Evolutionary conservation across 108 stramenopile genomes (phyloP), one percentile per base, ranked within the genome.

Genomic region (Discostella pseudostelligera): DNA sequence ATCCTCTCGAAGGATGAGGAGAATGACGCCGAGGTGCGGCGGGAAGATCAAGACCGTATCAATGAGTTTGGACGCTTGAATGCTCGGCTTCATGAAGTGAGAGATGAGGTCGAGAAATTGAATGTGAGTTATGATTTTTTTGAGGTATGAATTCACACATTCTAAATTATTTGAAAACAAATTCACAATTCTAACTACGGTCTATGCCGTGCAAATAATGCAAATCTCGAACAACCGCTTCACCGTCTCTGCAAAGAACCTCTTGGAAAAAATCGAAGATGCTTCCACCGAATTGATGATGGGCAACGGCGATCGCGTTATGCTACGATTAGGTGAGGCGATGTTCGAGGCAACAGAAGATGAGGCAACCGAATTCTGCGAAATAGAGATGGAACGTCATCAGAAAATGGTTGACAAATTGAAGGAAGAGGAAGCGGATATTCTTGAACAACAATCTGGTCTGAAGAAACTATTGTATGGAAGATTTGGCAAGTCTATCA

Each of bases 211-310:
- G 29, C 9, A 35, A 36, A 22, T 35, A 48, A n/a, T n/a, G n/a
- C n/a, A 21, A 24, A 70, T 39, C 45, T 19, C 36, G 26, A 46
- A 28, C 21, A 51, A 28, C 37, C 46, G 24, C 16, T 26, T 8
- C 25, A 14, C 39, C 28, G 22, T 20, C 10, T 5, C 20, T 45
- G 36, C 19, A 35, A 50, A 55, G 85, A 84, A 87, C 79, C 62
- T 77, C 6, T 48, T 94, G 11, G 96, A 96, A 76, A 73, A 88
- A 53, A 65, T 96, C 21, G 93, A 95, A 63, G 96, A 96, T 78
- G 96, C 96, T 29, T 87, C 88, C n/a, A 93, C 96, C 29, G 96
- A 96, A 81, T 78, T 96, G 21, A 93, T 93, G 91, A 96, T 96
- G 96, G 83, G 84, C 1, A 65, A 70, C 16, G 87, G 84, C 7